Conservation (phyloP, 2,329 filamentous ascomycete genomes). For the Alternaria gaisen region DNA sequence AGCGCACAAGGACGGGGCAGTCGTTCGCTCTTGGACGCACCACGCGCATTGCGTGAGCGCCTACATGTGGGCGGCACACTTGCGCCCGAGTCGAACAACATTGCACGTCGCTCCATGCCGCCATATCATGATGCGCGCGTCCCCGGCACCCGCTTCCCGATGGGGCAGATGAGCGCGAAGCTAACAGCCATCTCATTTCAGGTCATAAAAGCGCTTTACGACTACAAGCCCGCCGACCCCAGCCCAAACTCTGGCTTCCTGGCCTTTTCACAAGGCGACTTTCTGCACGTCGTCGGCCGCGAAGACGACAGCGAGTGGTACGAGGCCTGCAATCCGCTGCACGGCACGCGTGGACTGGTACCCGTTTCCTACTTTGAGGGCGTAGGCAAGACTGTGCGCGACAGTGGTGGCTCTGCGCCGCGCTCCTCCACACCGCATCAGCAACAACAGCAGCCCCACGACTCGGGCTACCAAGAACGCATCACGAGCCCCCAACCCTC, state of each 20-base stretch:
- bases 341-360: conserved; percentile 87
- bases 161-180: conserved; percentile 33
- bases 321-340: conserved; percentile 95
- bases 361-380: conserved; percentile 94
- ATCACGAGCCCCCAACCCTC: conserved; percentile 44
- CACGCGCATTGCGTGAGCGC: conserved; percentile 4
- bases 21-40: neutral
- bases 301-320: conserved; percentile 98
- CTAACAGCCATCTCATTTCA: conserved; percentile 54
- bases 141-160: conserved; percentile 24
- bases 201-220: conserved; percentile 97
- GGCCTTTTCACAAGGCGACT: conserved; percentile 93
- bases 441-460: conserved; percentile 72
- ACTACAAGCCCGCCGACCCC: conserved; percentile 80
- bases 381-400: conserved; percentile 88
- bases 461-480: conserved; percentile 84
- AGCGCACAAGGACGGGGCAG: neutral
- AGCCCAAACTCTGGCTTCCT: conserved; percentile 72
- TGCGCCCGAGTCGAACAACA: neutral
- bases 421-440: conserved; percentile 49
- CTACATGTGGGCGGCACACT: conserved; percentile 1
- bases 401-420: conserved; percentile 69
- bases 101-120: conserved; percentile 1
- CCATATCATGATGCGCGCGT: conserved; percentile 14
- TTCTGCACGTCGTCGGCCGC: conserved; percentile 96